Percentiles rank a stretch among this genome's conserved stretches.
These are phyloP conservation scores for Discostella pseudostelligera DNA, from an alignment of 108 stramenopile genomes.

Conservation along the genomic window DNA sequence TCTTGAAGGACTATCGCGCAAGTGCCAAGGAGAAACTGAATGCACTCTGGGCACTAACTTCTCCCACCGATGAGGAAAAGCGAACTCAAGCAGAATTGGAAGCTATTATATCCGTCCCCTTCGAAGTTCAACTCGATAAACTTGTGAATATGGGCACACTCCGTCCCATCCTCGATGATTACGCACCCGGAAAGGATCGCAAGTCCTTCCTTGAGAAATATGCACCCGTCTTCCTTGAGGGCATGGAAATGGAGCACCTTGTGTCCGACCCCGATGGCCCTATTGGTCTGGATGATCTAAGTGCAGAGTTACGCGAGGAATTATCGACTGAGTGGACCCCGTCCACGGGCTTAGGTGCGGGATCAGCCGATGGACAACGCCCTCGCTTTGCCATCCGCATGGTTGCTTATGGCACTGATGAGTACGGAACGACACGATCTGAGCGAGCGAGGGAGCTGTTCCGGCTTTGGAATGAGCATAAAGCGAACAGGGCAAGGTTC, in stretches of 20 bases:
- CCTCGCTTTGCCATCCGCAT: slow-evolving; percentile 66
- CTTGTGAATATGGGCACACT: slow-evolving; percentile 72
- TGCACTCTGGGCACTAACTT: slow-evolving; percentile 8
- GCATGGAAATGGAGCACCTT: slow-evolving; percentile 74
- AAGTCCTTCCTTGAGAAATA: slow-evolving; percentile 63
- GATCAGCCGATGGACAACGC: slow-evolving; percentile 13
- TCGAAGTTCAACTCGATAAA: slow-evolving; percentile 58
- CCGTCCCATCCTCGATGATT: slow-evolving; percentile 77
- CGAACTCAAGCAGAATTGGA: slow-evolving; percentile 27
- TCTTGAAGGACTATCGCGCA: slow-evolving; percentile 53
- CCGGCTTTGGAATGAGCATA: slow-evolving; percentile 74
- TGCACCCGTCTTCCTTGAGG: slow-evolving; percentile 71
- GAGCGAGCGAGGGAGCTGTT: slow-evolving; percentile 62
- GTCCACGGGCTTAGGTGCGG: neutral
- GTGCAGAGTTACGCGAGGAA: slow-evolving; percentile 38
- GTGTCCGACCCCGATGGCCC: slow-evolving; percentile 76
- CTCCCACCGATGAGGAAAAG: slow-evolving; percentile 30
- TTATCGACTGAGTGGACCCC: slow-evolving; percentile 25
- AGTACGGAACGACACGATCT: slow-evolving; percentile 53
- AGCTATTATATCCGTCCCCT: slow-evolving; percentile 60
- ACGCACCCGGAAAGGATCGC: slow-evolving; percentile 57
- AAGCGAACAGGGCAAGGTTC: slow-evolving; percentile 75
- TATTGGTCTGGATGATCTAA: slow-evolving; percentile 60
- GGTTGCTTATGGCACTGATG: slow-evolving; percentile 63
- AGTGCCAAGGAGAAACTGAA: slow-evolving; percentile 28